These are phyloP conservation scores for Acrocalymma vagum DNA, from an alignment of 2,329 filamentous ascomycete genomes.

Conservation along the genomic window DNA sequence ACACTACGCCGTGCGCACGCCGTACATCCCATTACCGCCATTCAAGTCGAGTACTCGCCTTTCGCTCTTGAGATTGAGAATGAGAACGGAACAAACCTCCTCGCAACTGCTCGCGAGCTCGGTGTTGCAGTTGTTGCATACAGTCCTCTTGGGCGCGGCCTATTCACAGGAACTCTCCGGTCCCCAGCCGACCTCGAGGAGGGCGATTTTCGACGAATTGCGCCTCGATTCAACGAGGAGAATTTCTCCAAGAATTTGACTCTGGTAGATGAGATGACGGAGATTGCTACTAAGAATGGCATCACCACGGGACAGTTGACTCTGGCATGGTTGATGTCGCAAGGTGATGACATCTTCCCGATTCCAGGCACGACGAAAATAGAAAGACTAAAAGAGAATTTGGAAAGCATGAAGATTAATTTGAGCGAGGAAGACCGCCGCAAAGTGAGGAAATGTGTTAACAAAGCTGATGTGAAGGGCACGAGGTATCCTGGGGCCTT, in stretches of 20 bases:
- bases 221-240: slow-evolving; percentile 54
- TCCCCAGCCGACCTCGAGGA: slow-evolving; percentile 56
- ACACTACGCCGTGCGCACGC: slow-evolving; percentile 59
- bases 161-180: slow-evolving; percentile 34
- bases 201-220: slow-evolving; percentile 30
- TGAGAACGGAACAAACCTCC: slow-evolving; percentile 41
- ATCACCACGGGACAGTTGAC: slow-evolving; percentile 67
- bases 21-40: slow-evolving; percentile 57
- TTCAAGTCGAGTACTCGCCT: slow-evolving; percentile 62
- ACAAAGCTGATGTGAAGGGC: slow-evolving; percentile 53
- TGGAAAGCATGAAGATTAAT: slow-evolving; percentile 32
- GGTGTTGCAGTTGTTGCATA: slow-evolving; percentile 52
- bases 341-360: slow-evolving; percentile 62
- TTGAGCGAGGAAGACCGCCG: slow-evolving; percentile 38
- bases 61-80: slow-evolving; percentile 59
- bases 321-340: slow-evolving; percentile 48
- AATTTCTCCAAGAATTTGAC: slow-evolving; percentile 48
- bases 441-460: slow-evolving; percentile 32
- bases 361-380: slow-evolving; percentile 59
- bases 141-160: slow-evolving; percentile 47
- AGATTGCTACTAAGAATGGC: slow-evolving; percentile 56
- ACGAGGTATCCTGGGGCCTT: slow-evolving; percentile 50
- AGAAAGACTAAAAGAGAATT: slow-evolving; percentile 41
- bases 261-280: slow-evolving; percentile 39
- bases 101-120: slow-evolving; percentile 53